Evolutionary conservation across 2,329 filamentous ascomycete genomes (phyloP), one percentile per base, ranked within the genome.

Genomic region (Lasiodiplodia citricola): DNA sequence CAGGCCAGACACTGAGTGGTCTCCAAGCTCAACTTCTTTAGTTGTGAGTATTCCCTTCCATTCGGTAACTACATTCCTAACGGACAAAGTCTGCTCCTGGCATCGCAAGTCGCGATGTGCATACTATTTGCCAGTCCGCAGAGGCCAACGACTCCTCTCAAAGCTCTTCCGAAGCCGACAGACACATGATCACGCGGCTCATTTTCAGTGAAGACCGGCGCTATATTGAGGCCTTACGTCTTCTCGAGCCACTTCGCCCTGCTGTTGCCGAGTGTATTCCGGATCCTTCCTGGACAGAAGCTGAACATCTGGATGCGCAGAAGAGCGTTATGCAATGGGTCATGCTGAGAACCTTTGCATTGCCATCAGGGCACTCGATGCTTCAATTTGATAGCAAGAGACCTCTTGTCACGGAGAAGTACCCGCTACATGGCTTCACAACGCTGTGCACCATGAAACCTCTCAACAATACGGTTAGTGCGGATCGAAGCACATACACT

Each of bases 191-290:
- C 8, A 96, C 96, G 37, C 89, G 90, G 64, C 85, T 96, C 10
- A 90, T 99, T 35, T 99, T 98, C 85, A 91, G 90, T 70, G 94
- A 98, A 72, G 96, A 99, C 75, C 89, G 94, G 70, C 90, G 96
- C 44, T 90, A 97, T 67, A 90, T 93, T 70, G 96, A 99, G 81
- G 96, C 94, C 0, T 90, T 91, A 67, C 89, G 87, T 66, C 84
- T 99, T 67, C 84, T 99, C n/a, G 94, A 96, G 68, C 96, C 96
- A 35, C 89, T 91, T 65, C 92, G 91, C 75, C 86, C 93, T 16
- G 90, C 95, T 52, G 83, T 92, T 13, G 89, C 95, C n/a, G 91
- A 92, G 64, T 91, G 95, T 70, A 86, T 90, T 50, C 88, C 90
- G 2, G 86, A 93, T 71, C 88, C 91, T 0, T 88, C 89, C 51